Evolutionary conservation across 345 rosid genomes (phyloP), one percentile per base, ranked within the genome.

Genomic region (Melastoma malabathricum): DNA sequence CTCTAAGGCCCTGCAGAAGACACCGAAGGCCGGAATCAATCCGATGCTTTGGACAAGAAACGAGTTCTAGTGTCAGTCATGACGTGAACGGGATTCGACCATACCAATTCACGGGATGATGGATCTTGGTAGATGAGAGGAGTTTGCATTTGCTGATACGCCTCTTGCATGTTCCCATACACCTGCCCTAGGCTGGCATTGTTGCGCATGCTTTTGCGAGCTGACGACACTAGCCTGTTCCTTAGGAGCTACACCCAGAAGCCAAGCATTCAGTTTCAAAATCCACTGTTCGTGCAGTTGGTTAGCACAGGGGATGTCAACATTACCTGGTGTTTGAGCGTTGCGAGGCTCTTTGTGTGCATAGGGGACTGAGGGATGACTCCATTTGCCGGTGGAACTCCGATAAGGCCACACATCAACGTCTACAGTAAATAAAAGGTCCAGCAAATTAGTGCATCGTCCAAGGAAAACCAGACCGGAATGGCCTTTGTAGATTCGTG

Each of bases 321-420:
- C 12, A 56, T 18, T 63, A 86, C 98, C 94, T 90, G 96, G 55
- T 90, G 76, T 64, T 84, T 84, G 50, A 84, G 77, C 50, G 94
- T 81, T 4, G 94, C 83, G 45, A 84, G 67, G 67, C 94, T 78
- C 72, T 84, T 84, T 1, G 94, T 84, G 63, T 84, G 94, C 94
- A 84, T 84, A 14, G 89, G 94, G 57, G 94, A 84, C 61, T 84
- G 89, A 4, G 94, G 94, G 48, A 84, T 84, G 50, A 84, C 94
- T 47, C 89, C 94, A 61, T 84, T 84, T 47, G 94, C 65, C 1
- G 89, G 89, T 18, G 94, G 94, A 50, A 84, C 63, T 48, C 94
- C 94, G 48, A 84, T 49, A 45, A 84, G 89, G n/a, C 89, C 94
- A 48, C 94, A 81, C 55, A 84, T 27, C 47, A 84, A 65, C 16